These are phyloP conservation scores for Pharus latifolius DNA, from an alignment of 176 grass and related monocot genomes.

Conservation along the genomic window DNA sequence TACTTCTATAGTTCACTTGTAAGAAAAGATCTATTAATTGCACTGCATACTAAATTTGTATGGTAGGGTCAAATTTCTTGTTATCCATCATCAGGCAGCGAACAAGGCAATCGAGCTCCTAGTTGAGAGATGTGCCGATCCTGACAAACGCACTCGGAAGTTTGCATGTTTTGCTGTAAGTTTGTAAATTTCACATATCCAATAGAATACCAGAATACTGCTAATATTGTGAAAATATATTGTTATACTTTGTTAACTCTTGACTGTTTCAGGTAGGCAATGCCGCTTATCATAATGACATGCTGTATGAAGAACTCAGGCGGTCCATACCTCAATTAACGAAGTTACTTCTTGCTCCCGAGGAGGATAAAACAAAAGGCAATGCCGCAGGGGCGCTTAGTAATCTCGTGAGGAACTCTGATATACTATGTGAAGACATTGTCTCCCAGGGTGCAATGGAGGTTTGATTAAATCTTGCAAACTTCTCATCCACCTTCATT, in stretches of 20 bases:
- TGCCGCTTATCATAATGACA: slow-evolving; percentile 95
- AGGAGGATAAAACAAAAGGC: slow-evolving; percentile 97
- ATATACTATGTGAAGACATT: slow-evolving; percentile 52
- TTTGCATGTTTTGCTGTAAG: slow-evolving; percentile 99
- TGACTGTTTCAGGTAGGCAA: slow-evolving; percentile 63
- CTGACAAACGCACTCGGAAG: slow-evolving; percentile 82
- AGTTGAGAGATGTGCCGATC: slow-evolving; percentile 85
- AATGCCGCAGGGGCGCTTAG: slow-evolving; percentile 93
- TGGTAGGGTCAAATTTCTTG: slow-evolving; percentile 10
- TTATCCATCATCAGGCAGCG: slow-evolving; percentile 38
- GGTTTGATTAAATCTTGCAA: slow-evolving; percentile 25
- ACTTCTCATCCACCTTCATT: background rate
- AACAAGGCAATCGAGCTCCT: slow-evolving; percentile 68
- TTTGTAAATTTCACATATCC: background rate
- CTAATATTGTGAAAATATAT: background rate
- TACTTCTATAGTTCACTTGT: slow-evolving; percentile 90
- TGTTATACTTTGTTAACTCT: background rate
- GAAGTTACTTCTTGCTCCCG: slow-evolving; percentile 54
- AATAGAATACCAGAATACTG: background rate
- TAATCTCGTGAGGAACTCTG: slow-evolving; percentile 76
- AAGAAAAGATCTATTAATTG: slow-evolving; percentile 23
- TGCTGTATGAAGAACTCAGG: slow-evolving; percentile 70
- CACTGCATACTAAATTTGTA: background rate
- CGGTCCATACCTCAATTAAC: slow-evolving; percentile 76
- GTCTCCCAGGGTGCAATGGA: slow-evolving; percentile 70